A percentile compares a stretch with the other conserved stretches of the same genome.
Conservation (phyloP, 148 eudicot species). For the Drosera capensis region DNA sequence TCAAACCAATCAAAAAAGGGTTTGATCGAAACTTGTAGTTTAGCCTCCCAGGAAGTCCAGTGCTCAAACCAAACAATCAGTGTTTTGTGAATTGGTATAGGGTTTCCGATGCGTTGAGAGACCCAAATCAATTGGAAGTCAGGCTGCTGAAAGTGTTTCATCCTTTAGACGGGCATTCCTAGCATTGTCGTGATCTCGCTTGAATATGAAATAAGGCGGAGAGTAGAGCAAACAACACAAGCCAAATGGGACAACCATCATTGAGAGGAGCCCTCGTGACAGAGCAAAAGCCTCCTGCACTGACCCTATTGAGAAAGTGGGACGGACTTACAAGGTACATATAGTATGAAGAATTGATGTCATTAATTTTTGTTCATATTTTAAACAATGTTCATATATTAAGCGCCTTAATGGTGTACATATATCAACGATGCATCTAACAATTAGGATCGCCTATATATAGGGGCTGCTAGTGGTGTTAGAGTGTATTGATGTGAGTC, state of each 20-base stretch:
- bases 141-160: constrained; percentile 24
- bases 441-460: too few species aligned
- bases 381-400: too few species aligned
- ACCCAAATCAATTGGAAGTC: not conserved
- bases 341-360: constrained; percentile 40
- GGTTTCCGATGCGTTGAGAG: not conserved
- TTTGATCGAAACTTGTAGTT: too few species aligned
- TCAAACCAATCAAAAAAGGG: too few species aligned
- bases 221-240: constrained; percentile 77
- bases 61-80: not conserved
- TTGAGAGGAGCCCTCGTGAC: constrained; percentile 67
- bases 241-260: constrained; percentile 92
- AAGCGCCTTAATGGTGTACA: too few species aligned
- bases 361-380: constrained; percentile 79
- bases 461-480: too few species aligned
- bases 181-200: constrained; percentile 54
- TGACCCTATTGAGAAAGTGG: too few species aligned
- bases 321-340: too few species aligned
- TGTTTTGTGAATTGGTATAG: not conserved
- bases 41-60: too few species aligned
- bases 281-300: constrained; percentile 59
- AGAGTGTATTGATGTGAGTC: too few species aligned
- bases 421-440: too few species aligned
- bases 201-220: constrained; percentile 60
- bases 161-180: constrained; percentile 48